Conservation (phyloP, 2,329 filamentous ascomycete genomes). For the Epichloe festucae region DNA sequence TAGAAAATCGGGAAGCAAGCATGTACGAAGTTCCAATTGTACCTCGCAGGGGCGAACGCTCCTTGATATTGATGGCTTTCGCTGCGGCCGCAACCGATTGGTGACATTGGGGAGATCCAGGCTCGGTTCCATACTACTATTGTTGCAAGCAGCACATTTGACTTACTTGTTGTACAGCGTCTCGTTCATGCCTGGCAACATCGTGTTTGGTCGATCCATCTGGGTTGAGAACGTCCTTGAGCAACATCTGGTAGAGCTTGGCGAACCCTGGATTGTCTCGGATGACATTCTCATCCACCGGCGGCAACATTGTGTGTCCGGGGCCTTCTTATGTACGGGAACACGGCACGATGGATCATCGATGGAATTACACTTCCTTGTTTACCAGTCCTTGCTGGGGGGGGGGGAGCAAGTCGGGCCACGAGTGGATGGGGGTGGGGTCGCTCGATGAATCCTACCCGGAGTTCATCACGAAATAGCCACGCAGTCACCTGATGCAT, state of each 20-base stretch:
- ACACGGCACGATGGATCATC: not conserved
- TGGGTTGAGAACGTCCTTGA: slow-evolving; percentile 38
- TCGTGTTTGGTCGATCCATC: slow-evolving; percentile 45
- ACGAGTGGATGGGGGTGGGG: not conserved
- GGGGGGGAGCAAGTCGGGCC: not conserved
- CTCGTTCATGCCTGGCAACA: slow-evolving; percentile 35
- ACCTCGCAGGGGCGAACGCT: no score
- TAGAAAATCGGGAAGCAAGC: not conserved
- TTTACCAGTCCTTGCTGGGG: not conserved
- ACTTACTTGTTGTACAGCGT: slow-evolving; percentile 35
- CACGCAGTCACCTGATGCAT: slow-evolving; percentile 23
- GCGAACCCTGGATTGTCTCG: slow-evolving; percentile 47
- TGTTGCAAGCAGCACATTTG: not conserved
- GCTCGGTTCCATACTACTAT: not conserved
- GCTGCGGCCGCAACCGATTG: not conserved
- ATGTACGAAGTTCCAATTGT: no score
- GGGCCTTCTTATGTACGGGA: not conserved
- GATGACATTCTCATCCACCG: slow-evolving; percentile 41
- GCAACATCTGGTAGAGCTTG: slow-evolving; percentile 42
- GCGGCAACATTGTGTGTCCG: slow-evolving; percentile 37
- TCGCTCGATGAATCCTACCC: not conserved
- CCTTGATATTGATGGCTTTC: no score
- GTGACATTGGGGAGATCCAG: no score
- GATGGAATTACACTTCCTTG: not conserved
- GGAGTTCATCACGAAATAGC: slow-evolving; percentile 14